A percentile compares a stretch with the other conserved stretches of the same genome.
Evolutionary conservation across 208 protist species (phyloP).

Genomic region (Leishmania major): DNA sequence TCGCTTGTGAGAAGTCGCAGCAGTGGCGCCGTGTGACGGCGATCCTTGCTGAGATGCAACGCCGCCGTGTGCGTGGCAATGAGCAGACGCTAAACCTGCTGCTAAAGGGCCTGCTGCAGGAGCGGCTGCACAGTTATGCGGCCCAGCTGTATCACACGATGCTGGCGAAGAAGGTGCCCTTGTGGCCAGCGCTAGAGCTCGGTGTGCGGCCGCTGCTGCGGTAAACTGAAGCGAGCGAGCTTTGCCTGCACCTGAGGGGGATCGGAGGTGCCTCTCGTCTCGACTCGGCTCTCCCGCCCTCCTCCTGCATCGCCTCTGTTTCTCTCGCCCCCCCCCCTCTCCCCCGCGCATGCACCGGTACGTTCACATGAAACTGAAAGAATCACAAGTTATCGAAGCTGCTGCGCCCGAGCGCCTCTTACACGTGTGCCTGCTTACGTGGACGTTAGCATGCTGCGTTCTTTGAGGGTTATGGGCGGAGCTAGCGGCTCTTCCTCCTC

Average conservation of each 20-base stretch:
- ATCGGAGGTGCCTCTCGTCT: not conserved
- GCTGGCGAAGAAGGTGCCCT: conserved; percentile 66
- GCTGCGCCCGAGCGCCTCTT: not conserved
- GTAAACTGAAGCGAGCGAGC: not conserved
- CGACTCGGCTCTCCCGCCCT: not conserved
- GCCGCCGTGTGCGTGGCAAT: conserved; percentile 65
- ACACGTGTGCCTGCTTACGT: not conserved
- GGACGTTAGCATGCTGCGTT: not conserved
- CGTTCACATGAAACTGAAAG: not conserved
- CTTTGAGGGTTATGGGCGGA: not conserved
- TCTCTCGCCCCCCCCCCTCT: not conserved
- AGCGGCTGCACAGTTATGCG: conserved; percentile 69
- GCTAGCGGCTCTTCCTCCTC: not conserved
- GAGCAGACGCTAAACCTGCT: conserved; percentile 80
- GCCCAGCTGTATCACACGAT: conserved; percentile 77
- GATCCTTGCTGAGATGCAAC: conserved; percentile 84
- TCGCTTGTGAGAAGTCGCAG: conserved; percentile 77
- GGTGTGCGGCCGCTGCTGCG: conserved; percentile 36
- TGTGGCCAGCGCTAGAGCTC: conserved; percentile 74
- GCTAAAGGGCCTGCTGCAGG: conserved; percentile 77
- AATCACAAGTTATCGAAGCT: not conserved
- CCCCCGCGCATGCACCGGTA: not conserved
- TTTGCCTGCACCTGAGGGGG: not conserved
- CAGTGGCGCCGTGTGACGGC: conserved; percentile 64
- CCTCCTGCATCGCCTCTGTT: not conserved